phyloP scores from a whole-genome alignment of 106 monocot genomes.

The Dactylorhiza incarnata region DNA sequence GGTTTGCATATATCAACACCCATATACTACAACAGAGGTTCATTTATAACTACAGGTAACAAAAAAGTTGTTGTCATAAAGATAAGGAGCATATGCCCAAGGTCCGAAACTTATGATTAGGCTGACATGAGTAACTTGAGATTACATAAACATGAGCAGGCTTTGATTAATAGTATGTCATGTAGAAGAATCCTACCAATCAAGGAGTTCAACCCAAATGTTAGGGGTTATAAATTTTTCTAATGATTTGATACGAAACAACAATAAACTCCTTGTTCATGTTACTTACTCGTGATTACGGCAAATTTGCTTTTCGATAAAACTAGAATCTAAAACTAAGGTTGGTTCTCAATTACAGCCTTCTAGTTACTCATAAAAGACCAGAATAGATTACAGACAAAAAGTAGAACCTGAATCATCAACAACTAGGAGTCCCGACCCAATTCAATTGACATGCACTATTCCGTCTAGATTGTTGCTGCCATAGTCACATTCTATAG shows the following conservation, averaged over 20 bases:
- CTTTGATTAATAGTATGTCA: background rate
- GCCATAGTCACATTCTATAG: background rate
- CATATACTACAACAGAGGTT: no score
- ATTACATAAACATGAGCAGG: background rate
- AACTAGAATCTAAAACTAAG: background rate
- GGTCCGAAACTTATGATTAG: no score
- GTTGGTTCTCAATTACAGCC: background rate
- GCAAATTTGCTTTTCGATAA: background rate
- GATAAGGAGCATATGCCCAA: background rate
- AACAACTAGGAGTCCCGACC: background rate
- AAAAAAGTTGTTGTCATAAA: background rate
- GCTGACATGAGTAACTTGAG: background rate
- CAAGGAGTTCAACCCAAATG: background rate
- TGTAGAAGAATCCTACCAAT: background rate
- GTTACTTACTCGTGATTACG: background rate
- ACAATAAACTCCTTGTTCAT: background rate
- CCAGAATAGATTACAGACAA: background rate
- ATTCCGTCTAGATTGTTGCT: background rate
- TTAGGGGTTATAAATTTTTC: no score
- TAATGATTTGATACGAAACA: background rate
- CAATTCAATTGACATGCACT: background rate
- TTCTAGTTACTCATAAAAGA: background rate
- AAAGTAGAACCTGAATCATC: background rate
- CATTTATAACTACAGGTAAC: no score
- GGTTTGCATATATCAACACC: no score